A percentile compares a stretch with the other conserved stretches of the same genome.
Evolutionary conservation across 2,329 filamentous ascomycete species (phyloP).

Genomic region (Nigrospora sphaerica): DNA sequence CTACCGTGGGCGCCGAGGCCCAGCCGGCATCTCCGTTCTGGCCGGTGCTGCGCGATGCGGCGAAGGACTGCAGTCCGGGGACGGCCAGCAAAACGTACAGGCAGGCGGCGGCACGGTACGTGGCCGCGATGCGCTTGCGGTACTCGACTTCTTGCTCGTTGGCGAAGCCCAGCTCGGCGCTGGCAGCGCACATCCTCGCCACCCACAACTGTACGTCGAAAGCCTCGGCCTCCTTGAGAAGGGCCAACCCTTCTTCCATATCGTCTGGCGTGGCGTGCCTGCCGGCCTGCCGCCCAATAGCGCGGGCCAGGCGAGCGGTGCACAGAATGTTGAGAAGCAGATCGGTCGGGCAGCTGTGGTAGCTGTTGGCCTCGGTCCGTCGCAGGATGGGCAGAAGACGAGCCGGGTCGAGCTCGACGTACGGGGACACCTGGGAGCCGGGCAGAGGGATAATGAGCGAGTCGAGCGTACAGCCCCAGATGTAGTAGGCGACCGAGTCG

Average conservation of each 20-base stretch:
- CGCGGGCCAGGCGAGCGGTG: slow-evolving; percentile 35
- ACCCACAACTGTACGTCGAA: slow-evolving; percentile 38
- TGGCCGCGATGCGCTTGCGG: slow-evolving; percentile 35
- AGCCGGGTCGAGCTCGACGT: slow-evolving; percentile 30
- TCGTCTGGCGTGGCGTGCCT: slow-evolving; percentile 22
- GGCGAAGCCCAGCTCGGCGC: slow-evolving; percentile 18
- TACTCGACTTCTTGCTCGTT: slow-evolving; percentile 29
- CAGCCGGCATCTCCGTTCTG: slow-evolving; percentile 4
- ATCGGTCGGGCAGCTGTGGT: slow-evolving; percentile 33
- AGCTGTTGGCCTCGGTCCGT: slow-evolving; percentile 33
- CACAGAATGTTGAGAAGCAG: slow-evolving; percentile 37
- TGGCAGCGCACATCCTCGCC: slow-evolving; percentile 24
- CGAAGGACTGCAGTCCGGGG: slow-evolving; percentile 13
- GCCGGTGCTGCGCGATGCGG: slow-evolving; percentile 1
- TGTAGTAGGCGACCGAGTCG: slow-evolving; percentile 30
- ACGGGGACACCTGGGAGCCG: slow-evolving; percentile 27
- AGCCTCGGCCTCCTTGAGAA: slow-evolving; percentile 32
- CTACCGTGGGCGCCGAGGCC: slow-evolving; percentile 30
- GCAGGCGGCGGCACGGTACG: slow-evolving; percentile 39
- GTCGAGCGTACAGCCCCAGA: slow-evolving; percentile 21
- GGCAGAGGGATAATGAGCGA: slow-evolving; percentile 33
- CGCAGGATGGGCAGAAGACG: slow-evolving; percentile 31
- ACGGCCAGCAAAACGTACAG: slow-evolving; percentile 36
- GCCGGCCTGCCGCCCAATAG: slow-evolving; percentile 16
- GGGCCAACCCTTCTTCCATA: slow-evolving; percentile 26